Evolutionary conservation across 345 rosid species (phyloP), one percentile per base, ranked within the genome.

Genomic region (Lepidium didymum): DNA sequence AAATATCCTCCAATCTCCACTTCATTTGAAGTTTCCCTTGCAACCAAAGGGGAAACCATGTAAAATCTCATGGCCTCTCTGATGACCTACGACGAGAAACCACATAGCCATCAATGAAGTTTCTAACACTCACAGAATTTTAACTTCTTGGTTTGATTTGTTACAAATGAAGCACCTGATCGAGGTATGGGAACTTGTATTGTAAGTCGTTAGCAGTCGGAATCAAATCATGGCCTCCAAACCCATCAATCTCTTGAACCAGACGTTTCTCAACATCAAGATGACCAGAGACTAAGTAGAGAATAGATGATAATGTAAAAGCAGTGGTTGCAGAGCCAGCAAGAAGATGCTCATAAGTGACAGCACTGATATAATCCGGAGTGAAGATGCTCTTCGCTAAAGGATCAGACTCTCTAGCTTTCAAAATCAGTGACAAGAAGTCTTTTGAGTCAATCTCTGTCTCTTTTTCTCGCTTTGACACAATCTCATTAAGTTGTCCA

Each of bases 241-340:
- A 86, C 43, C 68, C 81, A 35, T 90, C 96, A 56, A 93, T 87
- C 71, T 90, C 95, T 31, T 82, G 81, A 25, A 90, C 79, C 67
- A 93, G 16, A 78, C 75, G 80, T 75, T 81, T 79, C 83, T 90
- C 94, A 15, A 87, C 95, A 58, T 86, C 84, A 0, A 73, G 84
- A 79, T 93, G 94, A 61, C 81, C 86, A 15, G 95, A 76, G 41
- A 88, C 87, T 45, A 88, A 77, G 80, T 90, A 90, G 2, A 90
- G 72, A 65, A 79, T 62, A 1, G 92, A 83, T 37, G 98, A 90
- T 58, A 90, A 46, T 1, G 98, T 90, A 71, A 93, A 93, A 8
- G 92, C 49, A 16, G 96, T 93, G 7, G 98, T 93, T 7, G 89
- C 86, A 10, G 98, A 93, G 13, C 98, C 97, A 34, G 97, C 96